phyloP scores from a whole-genome alignment of 2,329 filamentous ascomycete genomes.

The Clonostachys sp. region DNA sequence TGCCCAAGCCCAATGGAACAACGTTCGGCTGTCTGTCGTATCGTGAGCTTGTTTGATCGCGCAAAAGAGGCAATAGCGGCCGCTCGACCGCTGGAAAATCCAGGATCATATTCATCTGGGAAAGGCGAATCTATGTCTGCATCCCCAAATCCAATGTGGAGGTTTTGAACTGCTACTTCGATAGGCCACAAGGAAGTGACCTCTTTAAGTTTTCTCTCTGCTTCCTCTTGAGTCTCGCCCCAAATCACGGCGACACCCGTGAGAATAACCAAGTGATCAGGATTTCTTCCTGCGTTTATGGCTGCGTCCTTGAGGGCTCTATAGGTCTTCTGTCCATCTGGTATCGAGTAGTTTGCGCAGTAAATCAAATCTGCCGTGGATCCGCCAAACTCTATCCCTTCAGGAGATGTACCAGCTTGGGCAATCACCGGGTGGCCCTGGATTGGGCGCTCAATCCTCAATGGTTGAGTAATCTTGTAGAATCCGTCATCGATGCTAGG shows the following conservation, averaged over 20 bases:
- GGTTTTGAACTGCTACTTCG: constrained; percentile 46
- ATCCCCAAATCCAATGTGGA: constrained; percentile 44
- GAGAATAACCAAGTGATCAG: constrained; percentile 42
- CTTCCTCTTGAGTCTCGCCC: constrained; percentile 42
- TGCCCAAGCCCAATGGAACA: constrained; percentile 38
- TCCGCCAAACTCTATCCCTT: constrained; percentile 42
- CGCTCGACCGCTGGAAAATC: neutral
- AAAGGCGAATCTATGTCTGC: constrained; percentile 39
- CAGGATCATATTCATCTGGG: constrained; percentile 23
- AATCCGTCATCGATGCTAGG: constrained; percentile 13
- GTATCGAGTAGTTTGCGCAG: constrained; percentile 40
- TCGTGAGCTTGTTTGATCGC: constrained; percentile 40
- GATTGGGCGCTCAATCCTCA: constrained; percentile 47
- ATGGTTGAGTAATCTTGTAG: constrained; percentile 33
- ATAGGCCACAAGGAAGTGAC: constrained; percentile 49
- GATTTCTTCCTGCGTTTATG: constrained; percentile 35
- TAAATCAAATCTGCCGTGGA: constrained; percentile 50
- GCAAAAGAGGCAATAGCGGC: neutral
- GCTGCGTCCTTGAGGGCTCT: constrained; percentile 44
- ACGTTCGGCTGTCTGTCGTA: constrained; percentile 45
- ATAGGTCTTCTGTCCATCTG: constrained; percentile 40
- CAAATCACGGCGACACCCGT: constrained; percentile 45
- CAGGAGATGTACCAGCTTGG: constrained; percentile 48
- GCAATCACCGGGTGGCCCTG: constrained; percentile 53
- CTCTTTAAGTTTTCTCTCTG: constrained; percentile 38